Base-by-base conservation (phyloP, 1,284 basidiomycete species). In the Mycosarcoma mackinlayi region DNA sequence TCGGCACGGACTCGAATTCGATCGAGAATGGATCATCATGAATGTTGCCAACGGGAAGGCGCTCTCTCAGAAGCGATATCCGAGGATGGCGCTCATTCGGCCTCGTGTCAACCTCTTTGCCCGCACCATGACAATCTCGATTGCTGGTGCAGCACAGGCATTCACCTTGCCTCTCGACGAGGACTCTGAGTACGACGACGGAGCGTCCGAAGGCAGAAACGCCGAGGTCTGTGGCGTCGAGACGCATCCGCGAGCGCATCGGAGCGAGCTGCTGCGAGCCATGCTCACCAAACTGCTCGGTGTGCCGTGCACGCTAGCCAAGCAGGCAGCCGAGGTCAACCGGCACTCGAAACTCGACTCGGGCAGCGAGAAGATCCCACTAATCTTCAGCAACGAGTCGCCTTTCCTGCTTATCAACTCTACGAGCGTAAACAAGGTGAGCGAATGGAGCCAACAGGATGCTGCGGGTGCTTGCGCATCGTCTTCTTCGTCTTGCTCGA, bases 1-100 rank as follows among this genome's bases (percentile, higher is more conserved):
- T 8, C 54, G 42, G 28, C 58, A 69, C 24, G 75, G 75, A 10
- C 58, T 77, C 38, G 27, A 57, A 27, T 68, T 40, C 30, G 75
- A 77, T 44, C 59, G 75, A 4, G 65, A 75, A 39, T 77, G 73
- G 68, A 73, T 75, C 46, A 46, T 77, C 9, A 57, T 76, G 48
- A 55, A 69, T 27, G 27, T 76, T 16, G 42, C 48, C 10, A 71
- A 48, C 13, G 73, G 73, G 13, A 73, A 67, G 44, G 66, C 53
- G 21, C 48, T 77, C 16, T 73, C 70, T 28, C 75, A 77, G 45
- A 77, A 77, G 49, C 42, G 57, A 0, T 49, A 54, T 16, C 64
- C 69, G 7, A 59, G 54, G 33, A 73, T 77, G 75, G 73, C 73
- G n/a, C 49, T 63, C 7, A 74, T 77, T 24, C 61, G 62, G 11